Base-by-base conservation (phyloP, 768 basidiomycete genomes). In the Plicaturopsis crispa region DNA sequence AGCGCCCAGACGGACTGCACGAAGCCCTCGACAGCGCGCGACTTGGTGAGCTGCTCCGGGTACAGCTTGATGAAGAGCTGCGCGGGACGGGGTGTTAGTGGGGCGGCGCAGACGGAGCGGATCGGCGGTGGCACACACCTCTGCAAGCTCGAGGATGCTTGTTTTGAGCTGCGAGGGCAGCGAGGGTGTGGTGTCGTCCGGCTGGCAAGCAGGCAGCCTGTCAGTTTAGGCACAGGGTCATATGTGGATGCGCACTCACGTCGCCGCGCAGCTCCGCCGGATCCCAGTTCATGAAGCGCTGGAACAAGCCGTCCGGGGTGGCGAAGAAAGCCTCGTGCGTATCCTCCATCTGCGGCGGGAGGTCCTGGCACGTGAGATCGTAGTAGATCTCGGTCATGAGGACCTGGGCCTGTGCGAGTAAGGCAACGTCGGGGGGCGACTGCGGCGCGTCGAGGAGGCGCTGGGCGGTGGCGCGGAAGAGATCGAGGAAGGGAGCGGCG, bases 331-430 rank as follows among this genome's bases (percentile, higher is more conserved):
- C 75, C 14, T 72, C 65, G 42, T 92, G 78, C 19, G 78, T 67
- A 51, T 98, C 96, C 55, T 99, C 96, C 49, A 99, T 81, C 47
- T 80, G 84, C 11, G 91, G 90, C 4, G 93, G 96, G 13, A 98
- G 69, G 61, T 99, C 96, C 47, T 98, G 94, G 48, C 86, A 87
- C 2, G 85, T 91, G 46, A 99, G 76, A 59, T 98, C 96, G 51
- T 92, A 84, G 65, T 84, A 98, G 18, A 98, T 76, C 24, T 93
- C 86, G 13, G 85, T 68, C 12, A 96, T 69, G 5, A 91, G 67
- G 14, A 81, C 73, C 71, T 88, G 80, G 0, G 75, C 72, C 45
- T 87, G 84, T 1, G 86, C 80, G 22, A 91, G 50, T 16, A 73
- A 55, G 49, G 67, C 46, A 46, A 58, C 38, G 24, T 63, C 48